A percentile compares a stretch with the other conserved stretches of the same genome.
These are phyloP conservation scores for Komagataella pseudopastoris DNA, from an alignment of 805 yeast species.

Conservation along the genomic window DNA sequence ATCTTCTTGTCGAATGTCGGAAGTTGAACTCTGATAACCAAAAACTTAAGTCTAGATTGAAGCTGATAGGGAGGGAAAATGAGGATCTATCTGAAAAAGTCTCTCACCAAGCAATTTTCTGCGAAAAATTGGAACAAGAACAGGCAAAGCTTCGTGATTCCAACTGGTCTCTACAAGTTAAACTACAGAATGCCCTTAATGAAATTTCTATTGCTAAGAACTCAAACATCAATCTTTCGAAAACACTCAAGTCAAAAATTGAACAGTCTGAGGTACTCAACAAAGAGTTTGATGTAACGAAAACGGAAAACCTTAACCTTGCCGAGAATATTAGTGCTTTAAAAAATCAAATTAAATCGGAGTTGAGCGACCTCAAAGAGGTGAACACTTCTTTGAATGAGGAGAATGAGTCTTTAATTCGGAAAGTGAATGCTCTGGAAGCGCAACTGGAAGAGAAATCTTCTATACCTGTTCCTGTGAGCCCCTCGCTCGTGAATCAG, in stretches of 20 bases:
- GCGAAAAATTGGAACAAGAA: slow-evolving; percentile 19
- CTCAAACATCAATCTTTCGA: background rate
- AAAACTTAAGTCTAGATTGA: slow-evolving; percentile 27
- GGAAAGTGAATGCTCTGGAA: background rate
- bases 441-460: background rate
- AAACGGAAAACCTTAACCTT: background rate
- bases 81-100: slow-evolving; percentile 21
- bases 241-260: background rate
- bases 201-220: background rate
- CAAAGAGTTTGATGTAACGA: background rate
- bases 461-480: background rate
- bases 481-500: background rate
- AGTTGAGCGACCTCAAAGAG: slow-evolving; percentile 33
- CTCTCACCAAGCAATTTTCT: slow-evolving; percentile 18
- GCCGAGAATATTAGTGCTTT: background rate
- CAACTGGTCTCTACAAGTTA: slow-evolving; percentile 53
- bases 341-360: slow-evolving; percentile 7
- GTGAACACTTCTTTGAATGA: slow-evolving; percentile 51
- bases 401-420: slow-evolving; percentile 45
- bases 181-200: slow-evolving; percentile 18
- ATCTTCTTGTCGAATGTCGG: slow-evolving; percentile 56
- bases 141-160: slow-evolving; percentile 42
- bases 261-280: background rate
- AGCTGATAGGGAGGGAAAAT: slow-evolving; percentile 27
- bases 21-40: slow-evolving; percentile 53